Base-by-base conservation (phyloP, 176 grass and related monocot genomes). In the Zoysia japonica region DNA sequence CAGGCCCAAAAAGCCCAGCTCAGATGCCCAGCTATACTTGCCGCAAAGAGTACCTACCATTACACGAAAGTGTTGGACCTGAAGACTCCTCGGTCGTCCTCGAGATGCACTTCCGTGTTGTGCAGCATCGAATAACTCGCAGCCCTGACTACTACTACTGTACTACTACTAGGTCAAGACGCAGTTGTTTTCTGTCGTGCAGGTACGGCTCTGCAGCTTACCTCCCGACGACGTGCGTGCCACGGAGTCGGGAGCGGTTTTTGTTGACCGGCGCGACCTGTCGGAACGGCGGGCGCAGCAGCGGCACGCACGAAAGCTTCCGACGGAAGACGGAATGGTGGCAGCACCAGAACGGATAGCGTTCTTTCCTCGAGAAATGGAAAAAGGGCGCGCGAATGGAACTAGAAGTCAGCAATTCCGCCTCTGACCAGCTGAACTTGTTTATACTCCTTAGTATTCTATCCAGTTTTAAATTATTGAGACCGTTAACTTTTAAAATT, bases 241-340 rank as follows among this genome's bases (percentile, higher is more conserved):
- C 43, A 54, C 2, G 12, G 50, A 43, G 44, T 51, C 28, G 28
- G 28, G 28, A 28, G 28, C 28, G 43, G 8, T 35, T 28, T 28
- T 28, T 28, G 28, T 80, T 60, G 70, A 74, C 51, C 2, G 5
- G 28, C 16, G 49, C 36, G 49, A 80, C 74, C 62, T 80, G 77
- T 80, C 77, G 84, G 84, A 75, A 80, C 38, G 70, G n/a, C 54
- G 77, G 84, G 70, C 70, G 11, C 84, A 28, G 69, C 3, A 45
- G 28, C 28, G 28, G 28, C 28, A 28, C 28, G 28, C 28, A 28
- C 28, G 28, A 28, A 28, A 28, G 28, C 28, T 28, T 28, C 28
- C 38, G 6, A 38, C 5, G 5, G 54, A 67, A 60, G 49, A 15
- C 8, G 51, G 0, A 59, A 57, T 74, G 61, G 69, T 74, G 84